These are phyloP conservation scores for Candida sp. DNA, from an alignment of 1,139 yeast species.

Conservation along the genomic window DNA sequence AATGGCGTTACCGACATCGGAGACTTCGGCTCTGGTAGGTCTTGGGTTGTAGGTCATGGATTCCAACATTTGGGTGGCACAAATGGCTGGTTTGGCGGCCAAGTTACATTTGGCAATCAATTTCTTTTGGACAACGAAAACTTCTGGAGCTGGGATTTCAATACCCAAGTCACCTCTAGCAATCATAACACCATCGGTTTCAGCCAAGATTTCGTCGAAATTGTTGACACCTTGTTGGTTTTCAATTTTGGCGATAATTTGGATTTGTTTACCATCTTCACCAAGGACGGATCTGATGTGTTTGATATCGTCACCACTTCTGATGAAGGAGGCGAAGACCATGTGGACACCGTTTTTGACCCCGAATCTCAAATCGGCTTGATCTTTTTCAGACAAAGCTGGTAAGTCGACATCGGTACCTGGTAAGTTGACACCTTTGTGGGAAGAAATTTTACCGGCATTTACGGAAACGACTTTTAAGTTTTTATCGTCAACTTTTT, in stretches of 20 bases:
- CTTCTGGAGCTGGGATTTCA: constrained; percentile 99
- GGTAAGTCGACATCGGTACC: constrained; percentile 99
- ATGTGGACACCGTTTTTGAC: constrained; percentile 96
- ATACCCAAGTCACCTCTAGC: constrained; percentile 99
- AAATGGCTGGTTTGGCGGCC: constrained; percentile 99
- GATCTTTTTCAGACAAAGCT: constrained; percentile 95
- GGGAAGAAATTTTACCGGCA: constrained; percentile 94
- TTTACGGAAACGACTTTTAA: constrained; percentile 86
- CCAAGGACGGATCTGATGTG: constrained; percentile 94
- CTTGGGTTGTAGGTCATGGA: constrained; percentile 99
- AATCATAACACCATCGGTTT: constrained; percentile 99
- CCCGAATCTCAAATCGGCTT: constrained; percentile 87
- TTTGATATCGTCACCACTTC: constrained; percentile 86
- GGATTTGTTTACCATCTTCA: constrained; percentile 94
- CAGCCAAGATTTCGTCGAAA: constrained; percentile 91
- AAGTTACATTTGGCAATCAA: constrained; percentile 98
- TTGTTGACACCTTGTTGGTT: constrained; percentile 99
- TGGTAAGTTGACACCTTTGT: constrained; percentile 99
- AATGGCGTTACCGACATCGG: constrained; percentile 98
- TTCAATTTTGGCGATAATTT: constrained; percentile 96
- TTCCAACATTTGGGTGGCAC: constrained; percentile 99
- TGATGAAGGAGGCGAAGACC: constrained; percentile 97
- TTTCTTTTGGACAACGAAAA: constrained; percentile 97
- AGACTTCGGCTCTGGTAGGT: constrained; percentile 99
- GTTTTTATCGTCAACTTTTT: constrained; percentile 74